Conservation (phyloP, 805 yeast species). For the Candida boidinii region DNA sequence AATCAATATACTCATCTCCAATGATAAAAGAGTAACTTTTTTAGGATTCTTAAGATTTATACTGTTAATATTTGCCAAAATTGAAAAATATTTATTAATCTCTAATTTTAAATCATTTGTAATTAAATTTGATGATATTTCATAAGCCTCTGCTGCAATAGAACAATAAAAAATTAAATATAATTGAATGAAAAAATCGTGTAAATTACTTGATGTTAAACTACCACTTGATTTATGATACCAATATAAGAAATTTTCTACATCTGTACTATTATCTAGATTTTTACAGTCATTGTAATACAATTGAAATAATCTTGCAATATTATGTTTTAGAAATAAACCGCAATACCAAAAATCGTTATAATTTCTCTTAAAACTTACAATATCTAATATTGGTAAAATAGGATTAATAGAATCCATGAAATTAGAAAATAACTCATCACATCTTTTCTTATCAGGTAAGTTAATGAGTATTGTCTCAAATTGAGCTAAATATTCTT, state of each 20-base stretch:
- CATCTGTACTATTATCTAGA: constrained; percentile 7
- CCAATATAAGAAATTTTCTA: constrained; percentile 32
- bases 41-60: constrained; percentile 14
- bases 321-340: constrained; percentile 12
- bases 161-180: constrained; percentile 14
- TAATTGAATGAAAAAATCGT: constrained; percentile 13
- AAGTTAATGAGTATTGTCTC: constrained; percentile 21
- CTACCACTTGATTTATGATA: constrained; percentile 26
- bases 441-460: constrained; percentile 42
- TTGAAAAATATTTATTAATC: constrained; percentile 12
- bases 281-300: constrained; percentile 4
- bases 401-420: constrained; percentile 44
- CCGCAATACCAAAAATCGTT: constrained; percentile 39
- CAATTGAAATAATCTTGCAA: constrained; percentile 12
- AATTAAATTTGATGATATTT: constrained; percentile 4
- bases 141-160: constrained; percentile 7
- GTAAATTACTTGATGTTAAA: constrained; percentile 10
- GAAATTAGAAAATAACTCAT: constrained; percentile 38
- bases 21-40: constrained; percentile 13
- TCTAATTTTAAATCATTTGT: constrained; percentile 8
- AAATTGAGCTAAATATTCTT: constrained; percentile 22
- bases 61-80: constrained; percentile 9
- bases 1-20: constrained; percentile 15
- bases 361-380: constrained; percentile 31
- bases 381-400: constrained; percentile 43